Evolutionary conservation across 2,329 filamentous ascomycete species (phyloP), one percentile per base, ranked within the genome.

Genomic region (Colletotrichum filicis): DNA sequence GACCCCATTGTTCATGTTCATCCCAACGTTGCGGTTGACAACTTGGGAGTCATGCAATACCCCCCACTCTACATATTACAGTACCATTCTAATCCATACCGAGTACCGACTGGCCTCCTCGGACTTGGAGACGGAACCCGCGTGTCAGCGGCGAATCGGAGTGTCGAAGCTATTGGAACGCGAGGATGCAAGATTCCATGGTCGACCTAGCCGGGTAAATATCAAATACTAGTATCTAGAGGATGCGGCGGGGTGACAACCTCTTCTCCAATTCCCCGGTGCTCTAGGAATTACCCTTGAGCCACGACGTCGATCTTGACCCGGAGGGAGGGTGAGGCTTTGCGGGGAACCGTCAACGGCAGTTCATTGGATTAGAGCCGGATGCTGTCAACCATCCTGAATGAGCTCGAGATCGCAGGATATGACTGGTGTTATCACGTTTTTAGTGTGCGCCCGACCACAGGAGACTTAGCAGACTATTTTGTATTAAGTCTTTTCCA

Each of bases 341-440:
- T 68, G 66, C 66, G 58, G 66, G 58, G 66, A 56, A 68, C 28
- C 32, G 46, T 30, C 24, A 26, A 14, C 49, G 14, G 4, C 22
- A 24, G 9, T 5, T 49, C 46, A 68, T 49, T 49, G 26, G 19
- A 49, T 14, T 11, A 61, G 6, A n/a, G 19, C 16, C 4, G n/a
- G 11, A 11, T 28, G 62, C 46, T 2, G 30, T 19, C 4, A 16
- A 32, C 49, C 30, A 49, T 55, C 28, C 22, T 37, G 62, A 65
- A 22, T 42, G 46, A 30, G 30, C 37, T 32, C 30, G 28, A 65
- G 49, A 37, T 4, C 5, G 6, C 19, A 55, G 16, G 19, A 49
- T 3, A 26, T 11, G 8, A 32, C 30, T 32, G 9, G 9, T 32
- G 22, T 24, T 42, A 1, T 16, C 37, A 42, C 2, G 5, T 3